These are phyloP conservation scores for Hymenoscyphus repandus DNA, from an alignment of 2,329 filamentous ascomycete species.

Conservation along the genomic window DNA sequence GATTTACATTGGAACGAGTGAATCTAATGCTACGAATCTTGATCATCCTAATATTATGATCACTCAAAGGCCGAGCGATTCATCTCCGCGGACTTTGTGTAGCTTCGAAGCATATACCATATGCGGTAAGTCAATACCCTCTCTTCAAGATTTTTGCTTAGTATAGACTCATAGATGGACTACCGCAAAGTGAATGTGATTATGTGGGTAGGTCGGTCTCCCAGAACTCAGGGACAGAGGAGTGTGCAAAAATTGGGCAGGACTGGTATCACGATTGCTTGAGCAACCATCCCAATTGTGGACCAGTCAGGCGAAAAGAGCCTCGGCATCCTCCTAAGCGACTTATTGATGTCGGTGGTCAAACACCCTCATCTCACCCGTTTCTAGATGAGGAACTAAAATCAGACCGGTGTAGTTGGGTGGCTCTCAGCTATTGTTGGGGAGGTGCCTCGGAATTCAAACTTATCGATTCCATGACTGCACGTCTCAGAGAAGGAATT, in stretches of 20 bases:
- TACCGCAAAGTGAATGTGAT: not conserved
- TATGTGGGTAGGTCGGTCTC: not conserved
- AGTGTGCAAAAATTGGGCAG: not conserved
- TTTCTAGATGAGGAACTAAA: not conserved
- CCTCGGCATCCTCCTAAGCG: not conserved
- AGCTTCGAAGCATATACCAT: not conserved
- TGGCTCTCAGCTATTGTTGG: constrained; percentile 13
- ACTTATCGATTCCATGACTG: not conserved
- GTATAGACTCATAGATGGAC: not conserved
- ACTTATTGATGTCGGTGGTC: not conserved
- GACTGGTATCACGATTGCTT: not conserved
- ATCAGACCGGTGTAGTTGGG: not conserved
- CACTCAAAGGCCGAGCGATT: not conserved
- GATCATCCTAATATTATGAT: not conserved
- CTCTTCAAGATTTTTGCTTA: not conserved
- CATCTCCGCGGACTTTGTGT: not conserved
- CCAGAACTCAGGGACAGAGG: not conserved
- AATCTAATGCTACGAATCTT: not conserved
- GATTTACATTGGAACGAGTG: not conserved
- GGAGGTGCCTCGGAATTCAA: constrained; percentile 8
- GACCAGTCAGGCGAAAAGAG: no score
- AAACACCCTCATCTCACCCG: not conserved
- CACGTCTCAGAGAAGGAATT: constrained; percentile 5
- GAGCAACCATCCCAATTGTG: not conserved
- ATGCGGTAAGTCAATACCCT: not conserved